A percentile compares a stretch with the other conserved stretches of the same genome.
These are phyloP conservation scores for Fusarium scirpi DNA, from an alignment of 2,329 filamentous ascomycete species.

Conservation along the genomic window DNA sequence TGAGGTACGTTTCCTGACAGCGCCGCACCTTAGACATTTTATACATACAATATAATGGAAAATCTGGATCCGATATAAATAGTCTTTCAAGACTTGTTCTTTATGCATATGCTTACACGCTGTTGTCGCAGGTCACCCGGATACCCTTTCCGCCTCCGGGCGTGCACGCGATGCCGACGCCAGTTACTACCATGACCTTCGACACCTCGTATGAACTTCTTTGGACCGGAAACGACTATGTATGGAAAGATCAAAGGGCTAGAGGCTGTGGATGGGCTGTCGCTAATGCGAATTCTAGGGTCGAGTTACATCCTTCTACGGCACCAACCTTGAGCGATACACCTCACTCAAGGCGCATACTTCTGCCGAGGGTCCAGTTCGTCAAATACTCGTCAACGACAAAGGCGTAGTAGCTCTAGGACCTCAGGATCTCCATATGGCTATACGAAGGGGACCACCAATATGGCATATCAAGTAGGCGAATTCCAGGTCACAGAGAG, in stretches of 20 bases:
- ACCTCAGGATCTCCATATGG: constrained; percentile 86
- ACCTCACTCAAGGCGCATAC: constrained; percentile 88
- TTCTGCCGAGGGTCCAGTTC: constrained; percentile 79
- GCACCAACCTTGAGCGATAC: constrained; percentile 86
- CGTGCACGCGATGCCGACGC: constrained; percentile 75
- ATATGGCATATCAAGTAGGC: constrained; percentile 87
- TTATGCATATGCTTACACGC: constrained; percentile 22
- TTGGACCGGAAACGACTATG: constrained; percentile 93
- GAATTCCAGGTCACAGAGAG: background rate
- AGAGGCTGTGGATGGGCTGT: background rate
- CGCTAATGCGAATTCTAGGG: constrained; percentile 68
- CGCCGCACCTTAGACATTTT: background rate
- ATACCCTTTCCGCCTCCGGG: constrained; percentile 83
- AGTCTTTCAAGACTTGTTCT: background rate
- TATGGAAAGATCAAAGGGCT: constrained; percentile 58
- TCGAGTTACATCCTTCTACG: constrained; percentile 88
- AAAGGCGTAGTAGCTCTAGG: constrained; percentile 90
- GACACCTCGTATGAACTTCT: constrained; percentile 90
- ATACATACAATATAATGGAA: background rate
- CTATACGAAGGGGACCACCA: constrained; percentile 82
- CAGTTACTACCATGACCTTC: constrained; percentile 85
- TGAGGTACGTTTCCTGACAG: constrained; percentile 62
- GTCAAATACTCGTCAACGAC: constrained; percentile 91
- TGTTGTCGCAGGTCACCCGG: constrained; percentile 74
- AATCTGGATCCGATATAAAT: background rate